Evolutionary conservation across 2,329 filamentous ascomycete species (phyloP), one percentile per base, ranked within the genome.

Genomic region (Aspergillus pseudoviridinutans): DNA sequence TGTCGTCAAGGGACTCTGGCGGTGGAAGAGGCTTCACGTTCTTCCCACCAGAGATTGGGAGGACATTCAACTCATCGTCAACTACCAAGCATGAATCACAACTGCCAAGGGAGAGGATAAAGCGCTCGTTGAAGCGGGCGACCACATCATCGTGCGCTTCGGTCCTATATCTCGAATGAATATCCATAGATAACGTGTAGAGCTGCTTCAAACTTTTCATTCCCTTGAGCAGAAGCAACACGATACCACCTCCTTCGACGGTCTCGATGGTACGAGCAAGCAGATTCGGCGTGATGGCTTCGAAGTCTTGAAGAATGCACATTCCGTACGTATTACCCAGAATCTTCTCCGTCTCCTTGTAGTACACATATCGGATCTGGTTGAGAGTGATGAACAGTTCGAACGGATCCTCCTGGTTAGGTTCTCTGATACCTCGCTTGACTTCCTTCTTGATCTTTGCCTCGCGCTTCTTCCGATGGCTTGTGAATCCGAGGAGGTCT

Each of bases 291-390:
- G 94, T 99, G 65, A 99, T 85, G 44, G 92, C 94, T 76, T 99
- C 94, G 68, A 99, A 99, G 72, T 99, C 94, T 75, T 99, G 94
- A 66, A 99, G 79, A 63, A 99, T 96, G 74, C 92, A 97, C 91
- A 97, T 97, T 72, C 93, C 93, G 72, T 94, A 99, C 47, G 94
- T 99, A 75, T 97, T 96, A 73, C 94, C 94, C 56, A 97, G 78
- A 71, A 99, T 97, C 82, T 97, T 97, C 70, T 99, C 94, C 28
- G 94, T 97, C 79, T 99, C 94, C 78, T 99, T 99, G 82, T 99
- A 99, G 82, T 96, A 99, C 57, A 94, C 91, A 84, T 99, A 99
- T 75, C 94, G 90, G 73, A 99, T 96, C 76, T 97, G 92, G 79
- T 97, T 90, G 57, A 96, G 87, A 58, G 92, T 94, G 67, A 97